These are phyloP conservation scores for Myxozyma lipomycoides DNA, from an alignment of 805 yeast species.

Conservation along the genomic window DNA sequence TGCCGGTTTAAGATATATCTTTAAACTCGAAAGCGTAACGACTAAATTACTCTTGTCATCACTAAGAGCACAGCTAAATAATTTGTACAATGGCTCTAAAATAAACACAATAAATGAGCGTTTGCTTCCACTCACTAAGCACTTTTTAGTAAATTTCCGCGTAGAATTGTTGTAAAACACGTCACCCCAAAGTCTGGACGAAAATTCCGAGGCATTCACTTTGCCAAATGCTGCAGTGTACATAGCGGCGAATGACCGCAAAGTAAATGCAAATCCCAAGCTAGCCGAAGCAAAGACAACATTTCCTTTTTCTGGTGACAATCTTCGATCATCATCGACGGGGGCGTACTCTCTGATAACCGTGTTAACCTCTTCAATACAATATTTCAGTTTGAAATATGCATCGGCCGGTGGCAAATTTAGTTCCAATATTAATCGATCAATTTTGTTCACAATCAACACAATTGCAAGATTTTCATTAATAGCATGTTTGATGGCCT, in stretches of 20 bases:
- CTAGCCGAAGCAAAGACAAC: constrained; percentile 71
- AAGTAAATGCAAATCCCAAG: constrained; percentile 60
- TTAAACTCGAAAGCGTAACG: constrained; percentile 46
- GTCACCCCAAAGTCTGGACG: constrained; percentile 73
- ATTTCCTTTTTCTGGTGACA: constrained; percentile 63
- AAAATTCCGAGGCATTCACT: constrained; percentile 43
- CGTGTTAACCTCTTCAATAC: constrained; percentile 61
- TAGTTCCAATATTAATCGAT: constrained; percentile 76
- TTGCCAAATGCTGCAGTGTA: constrained; percentile 37
- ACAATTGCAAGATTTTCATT: constrained; percentile 49
- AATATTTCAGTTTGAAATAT: constrained; percentile 59
- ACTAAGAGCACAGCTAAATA: constrained; percentile 58
- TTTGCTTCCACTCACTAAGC: constrained; percentile 32
- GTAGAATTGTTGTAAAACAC: constrained; percentile 46
- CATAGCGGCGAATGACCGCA: constrained; percentile 61
- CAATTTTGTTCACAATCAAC: constrained; percentile 75
- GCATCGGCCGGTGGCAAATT: constrained; percentile 71
- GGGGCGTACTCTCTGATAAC: constrained; percentile 37
- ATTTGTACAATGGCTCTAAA: constrained; percentile 75
- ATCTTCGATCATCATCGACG: constrained; percentile 3
- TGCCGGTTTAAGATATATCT: constrained; percentile 41
- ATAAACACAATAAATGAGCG: constrained; percentile 61
- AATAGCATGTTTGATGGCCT: constrained; percentile 51
- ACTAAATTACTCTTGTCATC: constrained; percentile 46
- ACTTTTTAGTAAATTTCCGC: constrained; percentile 45